Percentiles rank a stretch among this genome's conserved stretches.
phyloP scores from a whole-genome alignment of 225 moss, liverwort and hornwort genomes.

The Anthoceros angustus region DNA sequence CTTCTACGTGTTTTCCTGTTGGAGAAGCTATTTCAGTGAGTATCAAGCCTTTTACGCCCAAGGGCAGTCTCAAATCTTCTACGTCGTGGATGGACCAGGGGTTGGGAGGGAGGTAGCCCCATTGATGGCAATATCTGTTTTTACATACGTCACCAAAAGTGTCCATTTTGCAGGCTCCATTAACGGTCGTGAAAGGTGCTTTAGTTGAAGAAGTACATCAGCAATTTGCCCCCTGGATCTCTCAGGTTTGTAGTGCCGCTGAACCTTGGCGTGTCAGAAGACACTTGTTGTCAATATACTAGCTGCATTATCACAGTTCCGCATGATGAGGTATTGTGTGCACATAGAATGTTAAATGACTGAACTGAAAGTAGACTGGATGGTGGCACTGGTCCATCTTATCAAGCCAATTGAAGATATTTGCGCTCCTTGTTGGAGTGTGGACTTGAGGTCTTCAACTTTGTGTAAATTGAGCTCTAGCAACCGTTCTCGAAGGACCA shows the following conservation, averaged over 20 bases:
- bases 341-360: not conserved
- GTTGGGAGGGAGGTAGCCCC: not conserved
- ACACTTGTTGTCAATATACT: not conserved
- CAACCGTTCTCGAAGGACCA: not conserved
- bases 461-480: not conserved
- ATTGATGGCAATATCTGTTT: not conserved
- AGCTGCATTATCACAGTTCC: not conserved
- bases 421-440: no score
- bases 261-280: not conserved
- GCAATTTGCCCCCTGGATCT: conserved; percentile 71
- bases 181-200: conserved; percentile 61
- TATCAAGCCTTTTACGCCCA: not conserved
- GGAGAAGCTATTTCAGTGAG: conserved; percentile 11
- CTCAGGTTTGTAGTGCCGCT: conserved; percentile 42
- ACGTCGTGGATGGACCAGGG: not conserved
- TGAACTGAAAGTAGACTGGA: not conserved
- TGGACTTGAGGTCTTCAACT: no score
- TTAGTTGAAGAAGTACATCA: conserved; percentile 96
- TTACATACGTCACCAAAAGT: not conserved
- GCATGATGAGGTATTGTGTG: no score
- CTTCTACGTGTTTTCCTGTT: conserved; percentile 72
- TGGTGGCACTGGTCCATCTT: not conserved
- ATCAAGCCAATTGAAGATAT: no score
- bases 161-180: conserved; percentile 27
- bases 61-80: not conserved